Evolutionary conservation across 192 early-diverging fungal genomes (phyloP), one percentile per base, ranked within the genome.

Genomic region (Coemansia sp.): DNA sequence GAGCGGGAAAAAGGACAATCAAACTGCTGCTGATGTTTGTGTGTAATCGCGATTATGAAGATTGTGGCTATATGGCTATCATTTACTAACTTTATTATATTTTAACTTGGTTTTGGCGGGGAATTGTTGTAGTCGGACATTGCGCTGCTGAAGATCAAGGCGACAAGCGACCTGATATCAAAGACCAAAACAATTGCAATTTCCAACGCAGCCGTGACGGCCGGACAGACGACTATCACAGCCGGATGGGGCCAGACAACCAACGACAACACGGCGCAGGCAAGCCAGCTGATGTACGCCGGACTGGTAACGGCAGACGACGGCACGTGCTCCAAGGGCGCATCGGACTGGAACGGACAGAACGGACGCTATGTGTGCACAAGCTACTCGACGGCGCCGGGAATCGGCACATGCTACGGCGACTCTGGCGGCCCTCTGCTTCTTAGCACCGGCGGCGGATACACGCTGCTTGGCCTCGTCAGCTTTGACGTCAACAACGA

Each of bases 351-450:
- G 67, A 70, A 68, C 62, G 67, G 76, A 7, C 76, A 76, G 16
- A 73, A 80, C 63, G 77, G 74, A 0, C 71, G 63, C 52, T 73
- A 74, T 59, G 69, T 84, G 19, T 84, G 82, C 66, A 84, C 82
- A 15, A 69, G 72, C 46, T 80, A 66, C 55, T 68, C 78, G 4
- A 72, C 78, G 11, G 68, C 78, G 3, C 72, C 72, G 39, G 62
- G 66, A 0, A 68, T 77, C 51, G 77, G 82, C n/a, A 84, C 77
- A 9, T 84, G 82, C 63, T 76, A 76, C 45, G 82, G 77, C 41
- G 82, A 84, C 62, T 76, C 73, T 36, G 82, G 82, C 39, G 82
- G 82, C n/a, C 82, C 82, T 0, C 68, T 84, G 13, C 63, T 80
- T 39, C 32, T 70, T 26, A 66, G 65, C 45, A 64, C 55, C 8